A percentile compares a stretch with the other conserved stretches of the same genome.
Evolutionary conservation across 768 basidiomycete genomes (phyloP).

Genomic region (Leccinellum rugosiceps): DNA sequence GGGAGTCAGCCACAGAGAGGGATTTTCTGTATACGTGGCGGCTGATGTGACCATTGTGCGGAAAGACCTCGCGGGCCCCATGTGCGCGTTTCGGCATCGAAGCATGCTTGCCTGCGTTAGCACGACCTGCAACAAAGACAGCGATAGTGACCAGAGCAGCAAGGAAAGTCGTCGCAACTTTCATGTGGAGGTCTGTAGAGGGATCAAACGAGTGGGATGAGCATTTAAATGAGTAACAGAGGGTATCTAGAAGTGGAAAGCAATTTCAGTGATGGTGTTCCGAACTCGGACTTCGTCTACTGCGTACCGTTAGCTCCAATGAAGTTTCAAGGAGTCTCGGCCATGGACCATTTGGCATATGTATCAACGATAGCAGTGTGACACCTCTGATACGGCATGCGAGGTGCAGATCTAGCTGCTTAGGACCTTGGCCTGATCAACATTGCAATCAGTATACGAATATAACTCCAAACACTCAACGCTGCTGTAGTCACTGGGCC

Average conservation of each 20-base stretch:
- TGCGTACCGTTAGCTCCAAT: background rate
- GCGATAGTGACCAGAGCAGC: background rate
- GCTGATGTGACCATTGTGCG: background rate
- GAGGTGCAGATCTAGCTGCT: background rate
- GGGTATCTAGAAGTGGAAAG: background rate
- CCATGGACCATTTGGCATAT: background rate
- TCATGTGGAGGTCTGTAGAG: background rate
- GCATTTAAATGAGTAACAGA: background rate
- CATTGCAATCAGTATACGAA: background rate
- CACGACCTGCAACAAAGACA: background rate
- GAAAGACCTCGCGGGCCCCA: background rate
- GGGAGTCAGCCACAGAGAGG: background rate
- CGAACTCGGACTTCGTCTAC: background rate
- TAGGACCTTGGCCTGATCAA: background rate
- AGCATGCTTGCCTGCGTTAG: background rate
- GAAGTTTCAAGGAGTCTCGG: constrained; percentile 1
- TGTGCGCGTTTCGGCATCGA: background rate
- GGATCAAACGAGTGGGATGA: background rate
- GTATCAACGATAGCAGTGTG: background rate
- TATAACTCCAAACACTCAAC: background rate
- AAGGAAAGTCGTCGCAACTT: background rate
- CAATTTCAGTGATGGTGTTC: background rate
- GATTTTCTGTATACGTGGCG: background rate
- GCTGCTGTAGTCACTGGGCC: background rate
- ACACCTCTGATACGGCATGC: background rate